These are phyloP conservation scores for Geotrichum histeridarum DNA, from an alignment of 1,139 yeast genomes.

Conservation along the genomic window DNA sequence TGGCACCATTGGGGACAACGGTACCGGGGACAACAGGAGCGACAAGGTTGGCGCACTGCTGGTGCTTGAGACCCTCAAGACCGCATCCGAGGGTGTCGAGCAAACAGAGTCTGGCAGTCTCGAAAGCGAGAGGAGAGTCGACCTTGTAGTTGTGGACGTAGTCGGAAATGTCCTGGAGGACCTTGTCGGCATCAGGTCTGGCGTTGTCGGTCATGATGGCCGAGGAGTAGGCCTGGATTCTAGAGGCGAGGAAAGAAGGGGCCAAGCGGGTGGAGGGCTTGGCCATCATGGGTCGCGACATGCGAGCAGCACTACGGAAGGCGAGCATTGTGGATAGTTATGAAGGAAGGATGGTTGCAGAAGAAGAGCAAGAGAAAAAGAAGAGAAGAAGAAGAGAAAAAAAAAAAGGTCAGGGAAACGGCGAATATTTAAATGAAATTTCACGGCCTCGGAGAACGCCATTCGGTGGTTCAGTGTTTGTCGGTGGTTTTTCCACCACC, in stretches of 20 bases:
- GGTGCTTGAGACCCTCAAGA: constrained; percentile 53
- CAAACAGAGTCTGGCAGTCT: constrained; percentile 52
- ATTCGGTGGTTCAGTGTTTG: too few species aligned
- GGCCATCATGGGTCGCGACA: constrained; percentile 4
- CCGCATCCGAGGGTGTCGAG: constrained; percentile 58
- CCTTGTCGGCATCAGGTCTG: constrained; percentile 48
- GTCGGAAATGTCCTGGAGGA: constrained; percentile 46
- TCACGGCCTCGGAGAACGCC: too few species aligned
- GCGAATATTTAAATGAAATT: too few species aligned
- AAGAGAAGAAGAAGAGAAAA: not conserved
- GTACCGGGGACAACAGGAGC: constrained; percentile 56
- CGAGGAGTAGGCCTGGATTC: constrained; percentile 4
- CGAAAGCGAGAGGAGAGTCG: constrained; percentile 45
- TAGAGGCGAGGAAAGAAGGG: not conserved
- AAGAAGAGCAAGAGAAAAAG: not conserved
- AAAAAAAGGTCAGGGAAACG: not conserved
- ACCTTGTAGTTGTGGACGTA: constrained; percentile 48
- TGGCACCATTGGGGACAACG: constrained; percentile 50
- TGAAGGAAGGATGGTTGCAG: not conserved
- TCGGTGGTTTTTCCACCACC: too few species aligned
- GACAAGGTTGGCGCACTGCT: constrained; percentile 46
- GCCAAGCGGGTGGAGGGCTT: not conserved
- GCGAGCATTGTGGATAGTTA: not conserved
- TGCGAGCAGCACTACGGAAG: constrained; percentile 3
- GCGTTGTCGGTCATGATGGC: constrained; percentile 42